These are phyloP conservation scores for Aspergillus tanneri DNA, from an alignment of 2,329 filamentous ascomycete species.

Conservation along the genomic window DNA sequence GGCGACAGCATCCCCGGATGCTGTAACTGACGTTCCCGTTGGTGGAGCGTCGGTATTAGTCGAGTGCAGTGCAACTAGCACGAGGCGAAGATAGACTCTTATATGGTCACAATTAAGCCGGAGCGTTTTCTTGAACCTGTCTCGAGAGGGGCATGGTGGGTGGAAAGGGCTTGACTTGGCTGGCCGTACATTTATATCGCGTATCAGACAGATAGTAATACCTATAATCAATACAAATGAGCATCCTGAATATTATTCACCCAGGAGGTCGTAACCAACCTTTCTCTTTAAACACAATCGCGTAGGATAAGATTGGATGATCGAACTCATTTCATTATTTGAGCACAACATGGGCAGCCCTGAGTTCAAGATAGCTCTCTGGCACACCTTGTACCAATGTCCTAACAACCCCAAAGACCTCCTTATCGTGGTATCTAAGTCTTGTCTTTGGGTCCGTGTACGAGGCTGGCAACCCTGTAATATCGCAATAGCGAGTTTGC, in stretches of 20 bases:
- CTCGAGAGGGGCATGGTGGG: slow-evolving; percentile 76
- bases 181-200: slow-evolving; percentile 67
- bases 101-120: slow-evolving; percentile 95
- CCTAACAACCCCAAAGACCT: slow-evolving; percentile 83
- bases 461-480: slow-evolving; percentile 86
- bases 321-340: slow-evolving; percentile 57
- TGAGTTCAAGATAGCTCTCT: slow-evolving; percentile 84
- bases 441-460: slow-evolving; percentile 96
- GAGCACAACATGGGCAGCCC: slow-evolving; percentile 88
- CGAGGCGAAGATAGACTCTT: slow-evolving; percentile 70
- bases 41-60: slow-evolving; percentile 72
- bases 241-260: neutral
- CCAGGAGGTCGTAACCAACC: slow-evolving; percentile 1
- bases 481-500: slow-evolving; percentile 88
- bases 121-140: slow-evolving; percentile 85
- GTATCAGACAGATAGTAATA: slow-evolving; percentile 9
- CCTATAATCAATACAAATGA: slow-evolving; percentile 11
- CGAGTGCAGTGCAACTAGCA: slow-evolving; percentile 65
- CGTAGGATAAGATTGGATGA: neutral
- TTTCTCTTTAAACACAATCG: neutral
- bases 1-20: slow-evolving; percentile 53
- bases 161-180: slow-evolving; percentile 97
- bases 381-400: slow-evolving; percentile 76
- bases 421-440: slow-evolving; percentile 86
- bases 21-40: slow-evolving; percentile 60